These are phyloP conservation scores for Aspergillus cejpii DNA, from an alignment of 2,329 filamentous ascomycete species.

Conservation along the genomic window DNA sequence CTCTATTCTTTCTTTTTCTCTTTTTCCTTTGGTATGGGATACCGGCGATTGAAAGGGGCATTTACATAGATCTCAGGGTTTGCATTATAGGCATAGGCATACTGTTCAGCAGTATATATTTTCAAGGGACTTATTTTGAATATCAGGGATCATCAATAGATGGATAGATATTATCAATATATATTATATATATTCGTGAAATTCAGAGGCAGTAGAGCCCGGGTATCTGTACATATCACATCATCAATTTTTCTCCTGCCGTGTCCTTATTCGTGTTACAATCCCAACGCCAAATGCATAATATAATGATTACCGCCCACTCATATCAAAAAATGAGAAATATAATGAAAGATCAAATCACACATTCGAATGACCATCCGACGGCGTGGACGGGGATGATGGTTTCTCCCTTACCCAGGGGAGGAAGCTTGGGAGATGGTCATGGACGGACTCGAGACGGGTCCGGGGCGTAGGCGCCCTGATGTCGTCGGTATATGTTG, in stretches of 20 bases:
- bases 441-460: conserved; percentile 34
- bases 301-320: not conserved
- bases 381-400: conserved; percentile 20
- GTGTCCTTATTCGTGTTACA: not conserved
- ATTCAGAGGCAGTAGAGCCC: conserved; percentile 1
- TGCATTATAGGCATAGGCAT: not conserved
- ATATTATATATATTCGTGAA: not conserved
- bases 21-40: not conserved
- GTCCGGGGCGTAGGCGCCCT: conserved; percentile 32
- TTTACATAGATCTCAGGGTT: not conserved
- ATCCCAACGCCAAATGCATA: not conserved
- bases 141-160: not conserved
- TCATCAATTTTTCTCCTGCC: not conserved
- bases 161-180: not conserved
- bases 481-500: conserved; percentile 33
- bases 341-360: not conserved
- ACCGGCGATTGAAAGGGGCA: not conserved
- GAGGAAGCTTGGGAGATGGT: conserved; percentile 22
- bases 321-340: not conserved
- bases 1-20: not conserved
- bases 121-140: too few relatives aligned
- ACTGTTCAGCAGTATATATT: not conserved
- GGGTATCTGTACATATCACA: conserved; percentile 21
- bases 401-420: conserved; percentile 28
- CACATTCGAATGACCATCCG: conserved; percentile 10